Evolutionary conservation across 2,329 filamentous ascomycete species (phyloP).

Genomic region (Fusarium duplospermum): DNA sequence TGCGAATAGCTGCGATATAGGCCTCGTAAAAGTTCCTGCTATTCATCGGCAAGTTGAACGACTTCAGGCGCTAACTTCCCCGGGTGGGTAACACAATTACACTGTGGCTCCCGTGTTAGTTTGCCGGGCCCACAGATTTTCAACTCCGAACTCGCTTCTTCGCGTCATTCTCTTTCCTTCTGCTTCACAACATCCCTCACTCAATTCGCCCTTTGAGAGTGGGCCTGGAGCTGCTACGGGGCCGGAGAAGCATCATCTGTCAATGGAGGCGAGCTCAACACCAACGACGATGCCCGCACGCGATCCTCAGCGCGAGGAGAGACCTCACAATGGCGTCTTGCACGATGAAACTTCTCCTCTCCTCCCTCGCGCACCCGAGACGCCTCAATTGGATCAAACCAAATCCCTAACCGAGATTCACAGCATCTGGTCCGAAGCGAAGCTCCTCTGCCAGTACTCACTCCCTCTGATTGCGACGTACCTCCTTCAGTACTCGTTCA

Average conservation of each 20-base stretch:
- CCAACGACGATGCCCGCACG: slow-evolving; percentile 15
- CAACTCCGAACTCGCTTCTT: background rate
- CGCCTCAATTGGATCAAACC: background rate
- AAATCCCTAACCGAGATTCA: slow-evolving; percentile 12
- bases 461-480: slow-evolving; percentile 64
- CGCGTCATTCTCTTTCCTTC: slow-evolving; percentile 9
- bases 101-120: background rate
- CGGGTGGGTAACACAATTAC: background rate
- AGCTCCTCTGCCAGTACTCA: slow-evolving; percentile 45
- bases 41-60: background rate
- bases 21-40: background rate
- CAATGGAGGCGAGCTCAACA: background rate
- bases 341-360: slow-evolving; percentile 32
- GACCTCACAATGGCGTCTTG: slow-evolving; percentile 20
- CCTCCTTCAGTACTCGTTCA: slow-evolving; percentile 66
- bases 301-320: slow-evolving; percentile 15
- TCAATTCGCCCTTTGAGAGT: slow-evolving; percentile 15
- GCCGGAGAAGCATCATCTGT: background rate
- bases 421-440: slow-evolving; percentile 29
- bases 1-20: background rate
- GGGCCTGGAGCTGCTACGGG: slow-evolving; percentile 12
- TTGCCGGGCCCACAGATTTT: background rate
- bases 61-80: background rate
- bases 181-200: slow-evolving; percentile 4
- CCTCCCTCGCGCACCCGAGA: slow-evolving; percentile 22